Percentiles rank a stretch among this genome's conserved stretches.
Evolutionary conservation across 768 basidiomycete species (phyloP).

Genomic region (Tylopilus vinaceipallidus): DNA sequence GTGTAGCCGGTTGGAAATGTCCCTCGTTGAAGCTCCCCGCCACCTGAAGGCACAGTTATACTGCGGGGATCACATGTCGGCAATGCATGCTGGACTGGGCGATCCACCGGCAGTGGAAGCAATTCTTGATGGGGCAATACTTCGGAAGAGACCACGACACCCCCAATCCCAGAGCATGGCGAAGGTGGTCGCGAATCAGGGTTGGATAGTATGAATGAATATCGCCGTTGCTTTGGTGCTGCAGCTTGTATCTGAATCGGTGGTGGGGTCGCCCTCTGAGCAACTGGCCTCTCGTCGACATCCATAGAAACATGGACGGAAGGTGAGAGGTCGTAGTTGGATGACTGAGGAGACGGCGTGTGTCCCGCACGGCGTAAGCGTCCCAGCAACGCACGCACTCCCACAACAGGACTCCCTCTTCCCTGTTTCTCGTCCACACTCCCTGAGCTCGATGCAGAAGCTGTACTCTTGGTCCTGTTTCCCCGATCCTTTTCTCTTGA

Average conservation of each 20-base stretch:
- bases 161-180: slow-evolving; percentile 10
- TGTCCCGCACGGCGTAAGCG: slow-evolving; percentile 26
- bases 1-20: slow-evolving; percentile 5
- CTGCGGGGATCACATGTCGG: background rate
- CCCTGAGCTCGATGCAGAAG: slow-evolving; percentile 14
- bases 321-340: slow-evolving; percentile 21
- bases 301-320: slow-evolving; percentile 6
- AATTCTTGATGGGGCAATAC: background rate
- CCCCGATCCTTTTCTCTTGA: slow-evolving; percentile 13
- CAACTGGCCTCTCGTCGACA: slow-evolving; percentile 15
- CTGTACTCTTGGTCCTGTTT: slow-evolving; percentile 13
- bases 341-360: slow-evolving; percentile 30
- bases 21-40: background rate
- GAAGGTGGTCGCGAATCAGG: slow-evolving; percentile 28
- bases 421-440: slow-evolving; percentile 25
- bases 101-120: no score
- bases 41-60: background rate
- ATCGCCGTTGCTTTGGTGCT: slow-evolving; percentile 20
- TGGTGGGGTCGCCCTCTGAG: slow-evolving; percentile 10
- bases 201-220: slow-evolving; percentile 33
- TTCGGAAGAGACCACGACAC: background rate
- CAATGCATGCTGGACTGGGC: slow-evolving; percentile 1
- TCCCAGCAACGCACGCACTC: slow-evolving; percentile 29
- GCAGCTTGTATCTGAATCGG: slow-evolving; percentile 14
- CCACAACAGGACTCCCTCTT: slow-evolving; percentile 18